These are phyloP conservation scores for Hypoxylon sp. DNA, from an alignment of 2,329 filamentous ascomycete genomes.

Conservation along the genomic window DNA sequence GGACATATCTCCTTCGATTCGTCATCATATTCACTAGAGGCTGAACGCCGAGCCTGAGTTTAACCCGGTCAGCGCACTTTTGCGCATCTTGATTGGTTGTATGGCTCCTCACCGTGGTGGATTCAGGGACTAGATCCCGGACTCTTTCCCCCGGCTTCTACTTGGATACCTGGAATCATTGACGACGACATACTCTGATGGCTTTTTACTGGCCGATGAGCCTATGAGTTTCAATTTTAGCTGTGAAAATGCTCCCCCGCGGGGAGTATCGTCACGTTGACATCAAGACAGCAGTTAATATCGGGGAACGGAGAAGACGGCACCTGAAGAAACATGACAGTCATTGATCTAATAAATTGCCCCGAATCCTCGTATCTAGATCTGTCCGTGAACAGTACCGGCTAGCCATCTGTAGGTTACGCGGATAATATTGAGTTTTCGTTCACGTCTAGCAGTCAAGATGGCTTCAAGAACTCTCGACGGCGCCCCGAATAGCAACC, in stretches of 20 bases:
- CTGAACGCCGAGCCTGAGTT: background rate
- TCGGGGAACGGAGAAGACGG: background rate
- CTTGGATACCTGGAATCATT: background rate
- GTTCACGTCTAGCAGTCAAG: background rate
- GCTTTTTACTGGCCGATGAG: conserved; percentile 4
- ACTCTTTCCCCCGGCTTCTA: background rate
- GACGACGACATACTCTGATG: conserved; percentile 1
- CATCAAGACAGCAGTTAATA: conserved; percentile 9
- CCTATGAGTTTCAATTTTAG: background rate
- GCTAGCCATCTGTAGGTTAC: background rate
- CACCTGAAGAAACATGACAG: background rate
- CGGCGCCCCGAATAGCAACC: conserved; percentile 15
- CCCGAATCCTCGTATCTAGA: background rate
- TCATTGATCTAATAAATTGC: background rate
- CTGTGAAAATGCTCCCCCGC: background rate
- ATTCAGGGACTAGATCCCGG: background rate
- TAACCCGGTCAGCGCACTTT: background rate
- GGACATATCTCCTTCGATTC: background rate
- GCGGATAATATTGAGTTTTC: background rate
- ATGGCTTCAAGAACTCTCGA: conserved; percentile 23
- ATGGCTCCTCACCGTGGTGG: background rate
- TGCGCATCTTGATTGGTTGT: conserved; percentile 2
- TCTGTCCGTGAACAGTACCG: background rate
- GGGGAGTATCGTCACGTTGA: conserved; percentile 20
- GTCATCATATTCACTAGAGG: conserved; percentile 11